A percentile compares a stretch with the other conserved stretches of the same genome.
phyloP scores from a whole-genome alignment of 768 basidiomycete genomes.

The Serendipita sp. region DNA sequence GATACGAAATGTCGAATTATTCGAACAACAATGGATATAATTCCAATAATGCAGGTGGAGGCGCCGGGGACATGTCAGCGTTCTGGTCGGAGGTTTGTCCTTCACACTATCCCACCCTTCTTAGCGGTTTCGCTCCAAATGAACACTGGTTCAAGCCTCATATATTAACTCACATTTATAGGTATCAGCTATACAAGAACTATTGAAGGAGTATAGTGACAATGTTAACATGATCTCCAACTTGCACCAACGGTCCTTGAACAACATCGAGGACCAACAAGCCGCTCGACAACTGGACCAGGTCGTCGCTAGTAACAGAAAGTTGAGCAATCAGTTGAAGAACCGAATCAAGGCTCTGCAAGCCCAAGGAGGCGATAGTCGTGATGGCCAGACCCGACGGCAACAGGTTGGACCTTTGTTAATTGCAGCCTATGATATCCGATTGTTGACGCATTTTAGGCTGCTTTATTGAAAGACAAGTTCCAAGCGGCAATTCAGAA shows the following conservation, averaged over 20 bases:
- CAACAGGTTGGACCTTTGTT: conserved; percentile 39
- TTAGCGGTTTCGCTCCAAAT: conserved; percentile 17
- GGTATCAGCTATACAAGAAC: conserved; percentile 66
- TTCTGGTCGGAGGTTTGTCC: conserved; percentile 58
- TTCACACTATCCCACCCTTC: conserved; percentile 26
- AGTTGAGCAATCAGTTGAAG: conserved; percentile 40
- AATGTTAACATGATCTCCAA: conserved; percentile 56
- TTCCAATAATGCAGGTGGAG: conserved; percentile 8
- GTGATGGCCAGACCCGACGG: conserved; percentile 47
- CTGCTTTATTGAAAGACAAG: conserved; percentile 43
- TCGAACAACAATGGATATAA: conserved; percentile 32
- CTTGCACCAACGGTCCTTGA: conserved; percentile 57
- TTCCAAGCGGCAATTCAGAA: conserved; percentile 64
- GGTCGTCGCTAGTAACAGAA: conserved; percentile 42
- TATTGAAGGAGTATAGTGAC: conserved; percentile 45
- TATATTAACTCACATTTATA: conserved; percentile 17
- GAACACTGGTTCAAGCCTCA: conserved; percentile 4
- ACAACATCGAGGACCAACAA: conserved; percentile 56
- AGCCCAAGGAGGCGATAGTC: conserved; percentile 47
- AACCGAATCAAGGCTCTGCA: conserved; percentile 43
- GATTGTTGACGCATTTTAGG: conserved; percentile 22
- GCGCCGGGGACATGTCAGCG: conserved; percentile 41
- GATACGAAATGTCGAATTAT: conserved; percentile 56
- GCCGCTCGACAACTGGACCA: conserved; percentile 46
- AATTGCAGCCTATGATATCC: not conserved